Base-by-base conservation (phyloP, 148 eudicot species). In the Vaccinium vitisidaea region DNA sequence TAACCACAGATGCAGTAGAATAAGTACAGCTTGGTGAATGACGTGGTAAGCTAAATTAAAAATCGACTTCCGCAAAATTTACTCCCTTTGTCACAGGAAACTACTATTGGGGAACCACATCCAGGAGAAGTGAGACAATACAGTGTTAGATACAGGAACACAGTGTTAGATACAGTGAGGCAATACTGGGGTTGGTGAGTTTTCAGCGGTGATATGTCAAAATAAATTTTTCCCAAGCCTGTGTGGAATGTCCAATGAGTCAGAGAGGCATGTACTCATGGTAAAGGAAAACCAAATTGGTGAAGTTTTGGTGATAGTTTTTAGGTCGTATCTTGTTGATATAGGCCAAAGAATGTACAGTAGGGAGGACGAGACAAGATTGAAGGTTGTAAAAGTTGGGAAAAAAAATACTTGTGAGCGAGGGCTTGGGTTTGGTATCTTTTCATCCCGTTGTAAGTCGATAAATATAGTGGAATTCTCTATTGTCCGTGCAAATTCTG, bases 31-130 rank as follows among this genome's bases (percentile, higher is more conserved):
- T 25, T 27, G 74, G 74, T 30, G 74, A 23, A n/a, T 52, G 10
- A 3, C 10, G 59, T 36, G 77, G 39, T 32, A 36, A 39, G 77
- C 77, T 73, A 73, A 73, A 73, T 14, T 39, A 32, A 36, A 39
- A 73, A 36, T 36, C 11, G 16, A 73, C 7, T 32, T 39, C 1
- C 1, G 8, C 77, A 73, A 7, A 15, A 39, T 73, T 39, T 79
- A 94, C 96, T 76, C 98, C 99, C 32, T 65, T 85, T 92, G 59
- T 96, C 96, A 84, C 86, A 91, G 88, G 77, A 84, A 84, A 93
- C 97, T 96, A 92, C 85, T 83, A 84, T 58, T 18, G 19, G 50
- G 49, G 81, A 73, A 30, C 4, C 56, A 54, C 30, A 78, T 55
- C 43, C 65, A 54, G 56, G 23, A 13, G 25, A 43, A 43, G 46